Percentiles rank a stretch among this genome's conserved stretches.
These are phyloP conservation scores for Penicillium ucsense DNA, from an alignment of 495 filamentous ascomycete species.

Conservation along the genomic window DNA sequence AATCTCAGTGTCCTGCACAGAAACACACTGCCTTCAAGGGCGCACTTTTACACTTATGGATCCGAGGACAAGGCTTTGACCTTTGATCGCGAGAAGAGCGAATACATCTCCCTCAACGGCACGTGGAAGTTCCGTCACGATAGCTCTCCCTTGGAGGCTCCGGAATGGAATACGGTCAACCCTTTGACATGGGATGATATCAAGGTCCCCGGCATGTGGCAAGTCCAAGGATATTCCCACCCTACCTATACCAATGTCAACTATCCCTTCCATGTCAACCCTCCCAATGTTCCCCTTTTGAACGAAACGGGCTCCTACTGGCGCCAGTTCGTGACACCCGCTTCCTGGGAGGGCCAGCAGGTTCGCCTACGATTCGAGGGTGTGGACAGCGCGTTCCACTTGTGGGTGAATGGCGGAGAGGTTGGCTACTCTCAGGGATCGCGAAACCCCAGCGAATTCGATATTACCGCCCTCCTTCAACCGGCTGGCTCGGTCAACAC, in stretches of 20 bases:
- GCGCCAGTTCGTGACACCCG: conserved; percentile 37
- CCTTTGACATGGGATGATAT: conserved; percentile 37
- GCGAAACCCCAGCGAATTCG: conserved; percentile 54
- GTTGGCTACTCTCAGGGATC: conserved; percentile 59
- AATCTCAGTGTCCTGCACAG: conserved; percentile 50
- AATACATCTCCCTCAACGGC: conserved; percentile 35
- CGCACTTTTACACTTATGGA: conserved; percentile 42
- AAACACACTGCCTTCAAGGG: conserved; percentile 49
- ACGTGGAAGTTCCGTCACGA: conserved; percentile 50
- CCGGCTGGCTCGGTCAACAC: conserved; percentile 31
- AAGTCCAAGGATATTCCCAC: conserved; percentile 50
- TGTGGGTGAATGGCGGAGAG: conserved; percentile 50
- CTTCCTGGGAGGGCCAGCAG: conserved; percentile 20
- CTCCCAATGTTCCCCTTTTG: conserved; percentile 39
- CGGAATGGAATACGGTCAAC: conserved; percentile 23
- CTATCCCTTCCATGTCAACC: conserved; percentile 50
- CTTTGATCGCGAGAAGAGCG: conserved; percentile 2
- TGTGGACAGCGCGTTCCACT: conserved; percentile 55
- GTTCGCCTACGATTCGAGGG: conserved; percentile 54
- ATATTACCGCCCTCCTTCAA: conserved; percentile 39
- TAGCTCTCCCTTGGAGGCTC: conserved; percentile 38
- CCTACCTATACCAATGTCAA: conserved; percentile 53
- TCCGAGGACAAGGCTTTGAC: conserved; percentile 5
- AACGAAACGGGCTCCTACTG: conserved; percentile 52
- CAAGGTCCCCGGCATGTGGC: conserved; percentile 58